phyloP scores from a whole-genome alignment of 441 rosid genomes.

The Sinapis alba region DNA sequence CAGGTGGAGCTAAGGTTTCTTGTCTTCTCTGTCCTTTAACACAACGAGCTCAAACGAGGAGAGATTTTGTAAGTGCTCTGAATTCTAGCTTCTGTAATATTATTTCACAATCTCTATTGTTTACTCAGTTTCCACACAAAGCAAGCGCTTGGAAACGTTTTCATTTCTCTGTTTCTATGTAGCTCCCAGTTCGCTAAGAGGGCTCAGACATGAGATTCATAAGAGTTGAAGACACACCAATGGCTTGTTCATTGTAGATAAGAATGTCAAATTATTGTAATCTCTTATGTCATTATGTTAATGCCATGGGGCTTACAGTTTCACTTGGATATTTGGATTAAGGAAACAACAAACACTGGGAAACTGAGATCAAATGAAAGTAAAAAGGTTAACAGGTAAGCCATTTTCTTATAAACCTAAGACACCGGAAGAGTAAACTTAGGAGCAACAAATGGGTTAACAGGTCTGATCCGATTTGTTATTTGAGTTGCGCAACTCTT shows the following conservation, averaged over 20 bases:
- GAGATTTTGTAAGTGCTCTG: neutral
- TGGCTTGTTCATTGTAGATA: neutral
- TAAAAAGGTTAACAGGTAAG: neutral
- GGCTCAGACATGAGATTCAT: neutral
- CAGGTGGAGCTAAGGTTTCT: neutral
- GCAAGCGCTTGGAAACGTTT: neutral
- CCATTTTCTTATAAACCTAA: neutral
- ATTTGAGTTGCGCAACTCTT: neutral
- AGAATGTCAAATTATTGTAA: neutral
- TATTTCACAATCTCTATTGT: neutral
- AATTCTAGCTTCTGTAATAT: neutral
- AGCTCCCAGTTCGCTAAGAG: neutral
- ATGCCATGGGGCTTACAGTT: neutral
- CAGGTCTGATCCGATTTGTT: neutral
- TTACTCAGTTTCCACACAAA: neutral
- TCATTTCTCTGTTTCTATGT: neutral
- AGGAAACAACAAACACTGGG: neutral
- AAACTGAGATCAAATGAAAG: neutral
- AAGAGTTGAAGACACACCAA: neutral
- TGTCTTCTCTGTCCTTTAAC: neutral
- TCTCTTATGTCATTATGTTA: neutral
- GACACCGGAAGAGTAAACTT: neutral
- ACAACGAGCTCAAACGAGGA: neutral
- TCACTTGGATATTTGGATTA: neutral
- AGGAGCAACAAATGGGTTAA: neutral